Percentiles rank a stretch among this genome's conserved stretches.
Evolutionary conservation across 23 red algal species (phyloP).

Genomic region (Gracilaria vermiculophylla): DNA sequence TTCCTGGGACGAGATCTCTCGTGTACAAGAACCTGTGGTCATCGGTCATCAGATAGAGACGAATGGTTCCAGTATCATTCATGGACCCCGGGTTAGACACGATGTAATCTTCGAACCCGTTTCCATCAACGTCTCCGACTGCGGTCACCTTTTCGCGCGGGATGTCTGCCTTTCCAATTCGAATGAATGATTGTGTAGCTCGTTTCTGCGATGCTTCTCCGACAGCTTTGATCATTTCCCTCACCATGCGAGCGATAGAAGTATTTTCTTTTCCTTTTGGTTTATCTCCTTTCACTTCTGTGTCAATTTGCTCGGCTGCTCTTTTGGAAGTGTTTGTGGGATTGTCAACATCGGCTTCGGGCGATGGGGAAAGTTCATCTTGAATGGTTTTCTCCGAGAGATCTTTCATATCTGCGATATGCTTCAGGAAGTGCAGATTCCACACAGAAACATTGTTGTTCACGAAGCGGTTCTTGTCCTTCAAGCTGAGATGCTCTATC

Average conservation of each 20-base stretch:
- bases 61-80: slow-evolving; percentile 31
- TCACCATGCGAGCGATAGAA: neutral
- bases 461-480: neutral
- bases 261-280: neutral
- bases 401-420: neutral
- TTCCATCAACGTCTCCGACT: slow-evolving; percentile 59
- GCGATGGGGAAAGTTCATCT: neutral
- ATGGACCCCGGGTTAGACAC: slow-evolving; percentile 29
- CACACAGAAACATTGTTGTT: neutral
- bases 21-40: slow-evolving; percentile 47
- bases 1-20: slow-evolving; percentile 48
- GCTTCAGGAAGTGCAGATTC: slow-evolving; percentile 20
- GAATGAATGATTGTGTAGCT: neutral
- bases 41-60: slow-evolving; percentile 47
- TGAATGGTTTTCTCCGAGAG: neutral
- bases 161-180: slow-evolving; percentile 1
- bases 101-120: slow-evolving; percentile 47
- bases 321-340: neutral
- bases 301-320: neutral
- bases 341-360: neutral
- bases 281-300: neutral
- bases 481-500: neutral
- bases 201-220: neutral
- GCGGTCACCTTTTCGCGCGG: slow-evolving; percentile 34
- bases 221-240: neutral